Base-by-base conservation (phyloP, 805 yeast species). In the Candida insectalens region DNA sequence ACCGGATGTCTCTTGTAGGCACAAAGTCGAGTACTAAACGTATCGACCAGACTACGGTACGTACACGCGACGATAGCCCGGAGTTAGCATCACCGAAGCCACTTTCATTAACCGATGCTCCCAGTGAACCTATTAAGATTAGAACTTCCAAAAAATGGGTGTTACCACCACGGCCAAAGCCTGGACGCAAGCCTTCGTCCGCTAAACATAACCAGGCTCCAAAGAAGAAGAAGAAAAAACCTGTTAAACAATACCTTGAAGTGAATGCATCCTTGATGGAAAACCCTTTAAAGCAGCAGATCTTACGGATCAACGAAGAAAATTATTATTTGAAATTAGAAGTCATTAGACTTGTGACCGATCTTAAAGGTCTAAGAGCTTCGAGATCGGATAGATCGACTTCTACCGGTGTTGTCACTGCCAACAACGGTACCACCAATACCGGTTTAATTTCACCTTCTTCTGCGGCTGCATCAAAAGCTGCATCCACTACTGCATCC, bases 131-230 rank as follows among this genome's bases (percentile, higher is more conserved):
- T 8, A 57, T 63, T 19, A 67, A 74, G 44, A 75, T 76, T 17
- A 67, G 69, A 39, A 73, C 81, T 2, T 67, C 74, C 8, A 69
- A 63, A 33, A 76, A 71, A 38, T 73, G 79, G 77, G 69, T 70
- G 10, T 51, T 73, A 27, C 79, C 79, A 5, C 78, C 79, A 6
- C 55, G 79, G 36, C 79, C 79, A 4, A 70, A 72, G 44, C 79
- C 79, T 0, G 78, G 77, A 3, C 46, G 69, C 22, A 59, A 59
- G 29, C 64, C 64, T 16, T 32, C 30, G 5, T 4, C 16, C n/a
- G 19, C 20, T n/a, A 23, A 31, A 29, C 23, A 21, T 21, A 12
- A 12, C 23, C 7, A 21, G 23, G 10, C 10, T 21, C 10, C 23
- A 7, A 31, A 25, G 22, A 21, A 31, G 30, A 26, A 19, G 26